A percentile compares a stretch with the other conserved stretches of the same genome.
Conservation (phyloP, 169 alveolate genomes). For the Eimeria necatrix region DNA sequence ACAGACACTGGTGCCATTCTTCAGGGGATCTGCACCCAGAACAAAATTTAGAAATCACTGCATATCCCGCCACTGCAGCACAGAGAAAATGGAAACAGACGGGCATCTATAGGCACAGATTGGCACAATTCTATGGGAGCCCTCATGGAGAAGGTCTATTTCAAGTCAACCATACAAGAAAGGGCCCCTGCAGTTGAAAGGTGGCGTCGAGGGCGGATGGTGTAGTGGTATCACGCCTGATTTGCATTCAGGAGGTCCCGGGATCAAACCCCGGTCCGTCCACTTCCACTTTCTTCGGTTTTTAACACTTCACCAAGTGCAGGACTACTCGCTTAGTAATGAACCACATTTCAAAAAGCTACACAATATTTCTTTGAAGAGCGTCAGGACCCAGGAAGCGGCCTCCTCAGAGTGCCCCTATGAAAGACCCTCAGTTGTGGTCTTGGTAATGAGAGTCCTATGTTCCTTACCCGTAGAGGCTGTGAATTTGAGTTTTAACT, state of each 20-base stretch:
- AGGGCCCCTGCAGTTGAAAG: too few relatives aligned
- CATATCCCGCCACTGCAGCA: too few relatives aligned
- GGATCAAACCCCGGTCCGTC: conserved; percentile 92
- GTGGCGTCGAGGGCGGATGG: conserved; percentile 80
- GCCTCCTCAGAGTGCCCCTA: not conserved
- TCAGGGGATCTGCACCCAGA: too few relatives aligned
- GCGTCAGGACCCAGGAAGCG: not conserved
- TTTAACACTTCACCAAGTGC: not conserved
- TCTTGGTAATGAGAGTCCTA: not conserved
- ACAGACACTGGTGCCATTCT: too few relatives aligned
- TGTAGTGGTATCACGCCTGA: conserved; percentile 92
- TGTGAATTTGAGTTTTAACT: not conserved
- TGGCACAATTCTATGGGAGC: too few relatives aligned
- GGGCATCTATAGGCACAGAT: too few relatives aligned
- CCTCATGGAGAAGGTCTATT: too few relatives aligned
- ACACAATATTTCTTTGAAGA: not conserved
- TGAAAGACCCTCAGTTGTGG: not conserved
- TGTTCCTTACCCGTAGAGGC: conserved; percentile 33
- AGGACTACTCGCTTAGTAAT: not conserved
- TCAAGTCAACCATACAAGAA: too few relatives aligned
- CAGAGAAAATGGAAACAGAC: too few relatives aligned
- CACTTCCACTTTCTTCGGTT: conserved; percentile 37
- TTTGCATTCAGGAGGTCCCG: conserved; percentile 92
- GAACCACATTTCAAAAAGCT: too few relatives aligned
- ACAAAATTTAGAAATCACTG: too few relatives aligned